Evolutionary conservation across 371 early-diverging fungal genomes (phyloP).

Genomic region (Lichtheimia hyalospora): DNA sequence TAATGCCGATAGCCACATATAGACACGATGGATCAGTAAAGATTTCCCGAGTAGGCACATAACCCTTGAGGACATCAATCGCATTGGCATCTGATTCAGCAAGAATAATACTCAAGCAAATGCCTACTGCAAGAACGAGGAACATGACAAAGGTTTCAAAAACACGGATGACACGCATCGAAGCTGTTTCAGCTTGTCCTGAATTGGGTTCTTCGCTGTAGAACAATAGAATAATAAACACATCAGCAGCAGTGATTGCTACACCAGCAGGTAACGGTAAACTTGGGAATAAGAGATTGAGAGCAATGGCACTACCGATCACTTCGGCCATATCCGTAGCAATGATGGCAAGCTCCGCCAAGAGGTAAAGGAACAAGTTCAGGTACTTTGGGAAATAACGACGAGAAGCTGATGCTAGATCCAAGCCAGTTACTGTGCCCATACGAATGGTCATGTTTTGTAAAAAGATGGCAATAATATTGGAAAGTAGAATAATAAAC

Average conservation of each 20-base stretch:
- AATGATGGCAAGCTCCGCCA: constrained; percentile 78
- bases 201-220: constrained; percentile 49
- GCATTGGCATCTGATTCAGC: constrained; percentile 61
- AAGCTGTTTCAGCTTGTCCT: constrained; percentile 15
- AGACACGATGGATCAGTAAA: constrained; percentile 62
- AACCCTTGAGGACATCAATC: constrained; percentile 67
- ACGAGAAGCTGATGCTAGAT: constrained; percentile 72
- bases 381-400: constrained; percentile 54
- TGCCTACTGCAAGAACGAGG: constrained; percentile 68
- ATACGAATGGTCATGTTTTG: constrained; percentile 77
- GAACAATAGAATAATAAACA: constrained; percentile 68
- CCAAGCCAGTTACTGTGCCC: constrained; percentile 77
- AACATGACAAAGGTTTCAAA: constrained; percentile 72
- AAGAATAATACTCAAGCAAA: constrained; percentile 67
- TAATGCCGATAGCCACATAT: constrained; percentile 78
- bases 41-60: constrained; percentile 61
- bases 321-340: constrained; percentile 82
- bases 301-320: constrained; percentile 82
- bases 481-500: constrained; percentile 75
- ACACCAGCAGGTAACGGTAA: constrained; percentile 78
- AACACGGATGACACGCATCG: constrained; percentile 48
- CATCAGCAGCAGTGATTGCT: constrained; percentile 76
- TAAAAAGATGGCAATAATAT: constrained; percentile 73
- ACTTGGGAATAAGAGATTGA: constrained; percentile 72
- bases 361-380: constrained; percentile 63